Evolutionary conservation across 441 rosid genomes (phyloP), one percentile per base, ranked within the genome.

Genomic region (Gossypium laxum): DNA sequence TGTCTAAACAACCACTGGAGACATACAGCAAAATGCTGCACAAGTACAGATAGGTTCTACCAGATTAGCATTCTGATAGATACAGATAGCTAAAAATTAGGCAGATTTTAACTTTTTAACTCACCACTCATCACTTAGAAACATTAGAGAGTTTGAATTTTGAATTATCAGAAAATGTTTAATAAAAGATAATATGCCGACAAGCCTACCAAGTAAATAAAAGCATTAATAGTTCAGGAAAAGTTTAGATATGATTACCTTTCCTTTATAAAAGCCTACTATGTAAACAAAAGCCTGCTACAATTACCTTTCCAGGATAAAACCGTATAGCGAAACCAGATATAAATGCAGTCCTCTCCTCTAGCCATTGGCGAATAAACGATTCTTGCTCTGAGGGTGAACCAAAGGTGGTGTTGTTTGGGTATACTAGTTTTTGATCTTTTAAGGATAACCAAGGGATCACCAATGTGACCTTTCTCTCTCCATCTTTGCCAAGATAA

Each of bases 371-470:
- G 34, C 85, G 91, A 28, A 94, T 86, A 79, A 82, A 89, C 11
- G 74, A 74, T 76, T 90, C 92, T 0, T 92, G 98, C 71, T 92
- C 89, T 0, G 88, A 77, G 11, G 93, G 92, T 18, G 91, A 82
- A 73, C 12, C n/a, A 76, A 94, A 92, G 0, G 85, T 82, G 74
- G 85, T 78, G 79, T 68, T 72, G 67, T 63, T 71, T 6, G 97
- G 97, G 69, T 90, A 92, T 1, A 94, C 96, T 73, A 94, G 82
- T 41, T 58, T 75, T 69, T 94, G 98, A 79, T 94, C 86, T 19
- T 85, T 78, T 63, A 83, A 28, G 14, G 97, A 89, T 56, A 94
- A 67, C 98, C 98, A 91, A 10, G 98, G 98, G 83, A 94, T 85
- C 71, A 90, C 97, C 88, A 94, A 82, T 71, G 97, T 86, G 73